Base-by-base conservation (phyloP, 768 basidiomycete genomes). In the Lactifluus pinguis region DNA sequence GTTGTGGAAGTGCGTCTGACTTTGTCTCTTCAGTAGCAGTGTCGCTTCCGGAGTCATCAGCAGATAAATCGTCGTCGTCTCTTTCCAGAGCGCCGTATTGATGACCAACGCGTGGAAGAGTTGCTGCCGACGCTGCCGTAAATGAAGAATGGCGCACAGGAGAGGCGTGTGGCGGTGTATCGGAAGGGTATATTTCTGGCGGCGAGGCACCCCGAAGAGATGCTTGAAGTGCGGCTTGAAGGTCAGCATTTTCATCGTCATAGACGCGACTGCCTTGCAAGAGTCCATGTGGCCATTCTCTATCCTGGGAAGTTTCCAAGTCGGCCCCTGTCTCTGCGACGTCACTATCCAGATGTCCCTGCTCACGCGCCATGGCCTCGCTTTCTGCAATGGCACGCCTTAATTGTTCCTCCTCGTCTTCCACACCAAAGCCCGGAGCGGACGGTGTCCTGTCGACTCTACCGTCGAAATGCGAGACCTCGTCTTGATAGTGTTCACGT, bases 191-290 rank as follows among this genome's bases (percentile, higher is more conserved):
- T 74, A 76, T 85, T 34, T 77, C 85, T 44, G 73, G 72, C 1
- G 87, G 84, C 1, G 87, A 84, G 21, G 83, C 70, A 45, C 75
- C 75, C 69, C 87, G 86, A 63, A 95, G 75, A 41, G 92, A 93
- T 2, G 91, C 93, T 69, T 77, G 84, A 51, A 95, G 76, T 5
- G 93, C 93, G 11, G 92, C 92, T 72, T 95, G 93, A 49, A 95
- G 74, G 66, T 89, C 86, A 25, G 81, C 83, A 67, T 95, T 92
- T 53, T 94, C 92, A 64, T 95, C 92, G 63, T 94, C 92, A 65
- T 89, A 85, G 42, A 85, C 81, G 49, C 83, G 74, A 53, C 78
- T 61, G 32, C 54, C 55, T 4, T 36, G 65, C 14, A 21, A 19
- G 19, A 14, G 65, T 21, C 29, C 51, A n/a, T 48, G 34, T 41